phyloP scores from a whole-genome alignment of 257 asterid genomes.

The Salvia rosmarinus region DNA sequence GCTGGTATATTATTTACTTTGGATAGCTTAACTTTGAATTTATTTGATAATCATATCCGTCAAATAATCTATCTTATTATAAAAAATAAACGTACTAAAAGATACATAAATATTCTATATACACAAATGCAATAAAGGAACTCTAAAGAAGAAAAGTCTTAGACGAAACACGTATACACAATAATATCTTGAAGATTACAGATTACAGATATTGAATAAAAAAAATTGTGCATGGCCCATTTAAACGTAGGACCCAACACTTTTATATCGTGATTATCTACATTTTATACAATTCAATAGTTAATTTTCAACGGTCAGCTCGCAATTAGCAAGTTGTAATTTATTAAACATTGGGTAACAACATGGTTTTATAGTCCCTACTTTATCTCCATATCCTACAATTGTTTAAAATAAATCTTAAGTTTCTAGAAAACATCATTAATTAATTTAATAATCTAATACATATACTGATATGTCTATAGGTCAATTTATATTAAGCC shows the following conservation, averaged over 20 bases:
- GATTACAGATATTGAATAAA: background rate
- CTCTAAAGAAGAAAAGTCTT: background rate
- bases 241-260: background rate
- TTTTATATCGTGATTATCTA: background rate
- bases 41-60: too few relatives aligned
- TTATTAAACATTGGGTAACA: background rate
- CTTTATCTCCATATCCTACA: background rate
- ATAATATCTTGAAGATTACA: background rate
- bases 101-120: too few relatives aligned
- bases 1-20: too few relatives aligned
- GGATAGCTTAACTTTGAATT: too few relatives aligned
- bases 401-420: background rate
- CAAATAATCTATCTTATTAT: too few relatives aligned
- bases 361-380: background rate
- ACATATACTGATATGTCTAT: background rate
- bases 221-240: background rate
- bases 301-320: background rate
- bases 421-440: constrained; percentile 30
- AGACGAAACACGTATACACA: background rate
- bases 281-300: background rate
- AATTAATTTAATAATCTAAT: constrained; percentile 9
- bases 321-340: background rate
- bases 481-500: constrained; percentile 25
- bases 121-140: background rate
- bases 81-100: too few relatives aligned